A percentile compares a stretch with the other conserved stretches of the same genome.
phyloP scores from a whole-genome alignment of 2,329 filamentous ascomycete genomes.

The Uncinocarpus reesii region DNA sequence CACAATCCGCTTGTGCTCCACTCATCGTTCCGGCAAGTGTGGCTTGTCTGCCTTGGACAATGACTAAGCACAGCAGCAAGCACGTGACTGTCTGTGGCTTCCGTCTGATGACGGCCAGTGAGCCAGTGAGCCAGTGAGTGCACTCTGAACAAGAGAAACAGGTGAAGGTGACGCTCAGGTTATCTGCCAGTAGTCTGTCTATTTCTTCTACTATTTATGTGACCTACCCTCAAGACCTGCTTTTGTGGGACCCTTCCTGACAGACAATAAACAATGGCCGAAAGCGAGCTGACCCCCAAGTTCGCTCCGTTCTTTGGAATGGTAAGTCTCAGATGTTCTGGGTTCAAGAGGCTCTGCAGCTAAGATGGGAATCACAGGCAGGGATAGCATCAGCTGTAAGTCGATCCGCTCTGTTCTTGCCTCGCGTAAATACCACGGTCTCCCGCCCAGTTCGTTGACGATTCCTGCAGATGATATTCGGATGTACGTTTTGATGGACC shows the following conservation, averaged over 20 bases:
- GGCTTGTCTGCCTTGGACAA: neutral
- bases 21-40: neutral
- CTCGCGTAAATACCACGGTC: neutral
- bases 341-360: constrained; percentile 13
- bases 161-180: too few species aligned
- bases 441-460: neutral
- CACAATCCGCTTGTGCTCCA: neutral
- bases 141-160: too few species aligned
- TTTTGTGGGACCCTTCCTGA: neutral
- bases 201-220: neutral
- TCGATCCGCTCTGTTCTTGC: neutral
- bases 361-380: constrained; percentile 30
- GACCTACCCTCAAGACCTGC: neutral
- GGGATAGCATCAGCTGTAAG: constrained; percentile 42
- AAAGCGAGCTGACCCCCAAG: constrained; percentile 48
- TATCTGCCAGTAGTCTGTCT: too few species aligned
- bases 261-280: constrained; percentile 30
- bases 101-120: too few species aligned
- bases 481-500: constrained; percentile 34
- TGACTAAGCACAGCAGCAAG: neutral
- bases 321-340: constrained; percentile 37
- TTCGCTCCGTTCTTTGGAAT: constrained; percentile 61
- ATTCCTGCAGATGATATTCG: constrained; percentile 40
- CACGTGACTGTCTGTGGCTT: neutral
- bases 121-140: too few species aligned